phyloP scores from a whole-genome alignment of 805 yeast genomes.

The Candida oleophila region DNA sequence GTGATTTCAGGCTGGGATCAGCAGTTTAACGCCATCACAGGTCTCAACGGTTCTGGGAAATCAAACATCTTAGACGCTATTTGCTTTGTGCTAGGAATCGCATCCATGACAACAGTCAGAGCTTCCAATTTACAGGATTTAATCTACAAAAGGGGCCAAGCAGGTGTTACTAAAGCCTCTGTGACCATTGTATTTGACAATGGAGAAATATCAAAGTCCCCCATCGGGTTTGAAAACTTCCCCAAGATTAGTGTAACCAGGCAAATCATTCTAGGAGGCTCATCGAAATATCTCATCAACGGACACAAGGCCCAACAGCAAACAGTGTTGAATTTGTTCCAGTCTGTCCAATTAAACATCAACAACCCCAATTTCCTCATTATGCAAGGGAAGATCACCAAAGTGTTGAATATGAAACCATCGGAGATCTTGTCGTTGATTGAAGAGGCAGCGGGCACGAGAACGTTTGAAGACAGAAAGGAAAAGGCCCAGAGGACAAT shows the following conservation, averaged over 20 bases:
- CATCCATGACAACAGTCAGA: constrained; percentile 91
- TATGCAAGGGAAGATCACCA: constrained; percentile 98
- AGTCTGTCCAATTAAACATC: constrained; percentile 91
- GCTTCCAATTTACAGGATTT: constrained; percentile 92
- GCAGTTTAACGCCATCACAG: constrained; percentile 96
- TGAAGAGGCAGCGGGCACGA: constrained; percentile 98
- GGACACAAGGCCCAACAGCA: constrained; percentile 97
- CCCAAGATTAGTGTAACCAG: constrained; percentile 86
- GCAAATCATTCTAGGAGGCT: constrained; percentile 87
- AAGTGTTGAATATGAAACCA: constrained; percentile 95
- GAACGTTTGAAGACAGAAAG: constrained; percentile 90
- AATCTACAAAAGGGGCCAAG: constrained; percentile 96
- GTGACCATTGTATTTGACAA: constrained; percentile 96
- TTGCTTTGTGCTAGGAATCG: constrained; percentile 96
- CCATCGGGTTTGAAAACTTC: constrained; percentile 81
- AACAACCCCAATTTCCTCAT: constrained; percentile 96
- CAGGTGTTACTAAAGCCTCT: constrained; percentile 95
- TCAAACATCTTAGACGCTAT: constrained; percentile 96
- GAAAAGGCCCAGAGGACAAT: constrained; percentile 90
- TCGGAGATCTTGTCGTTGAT: constrained; percentile 83
- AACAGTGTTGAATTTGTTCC: constrained; percentile 85
- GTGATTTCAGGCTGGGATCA: constrained; percentile 95
- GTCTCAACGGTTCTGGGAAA: constrained; percentile 96
- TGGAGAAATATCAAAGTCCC: constrained; percentile 68
- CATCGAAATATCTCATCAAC: constrained; percentile 86